Percentiles rank a stretch among this genome's conserved stretches.
phyloP scores from a whole-genome alignment of 164 flowering plant genomes.

The Kingdonia uniflora region DNA sequence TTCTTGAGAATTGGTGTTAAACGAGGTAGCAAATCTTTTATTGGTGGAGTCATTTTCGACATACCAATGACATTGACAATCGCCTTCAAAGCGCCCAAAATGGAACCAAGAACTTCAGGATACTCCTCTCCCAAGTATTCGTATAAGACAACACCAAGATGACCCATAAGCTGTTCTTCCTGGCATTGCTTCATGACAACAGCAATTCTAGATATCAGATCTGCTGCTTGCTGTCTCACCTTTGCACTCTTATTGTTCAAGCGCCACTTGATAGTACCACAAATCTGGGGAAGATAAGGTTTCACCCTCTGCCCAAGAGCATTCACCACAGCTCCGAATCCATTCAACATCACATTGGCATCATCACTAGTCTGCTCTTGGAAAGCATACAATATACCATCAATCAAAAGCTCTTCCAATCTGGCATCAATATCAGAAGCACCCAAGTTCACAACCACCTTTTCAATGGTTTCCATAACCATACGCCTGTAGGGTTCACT shows the following conservation, averaged over 20 bases:
- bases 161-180: constrained; percentile 99
- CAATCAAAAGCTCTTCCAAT: constrained; percentile 89
- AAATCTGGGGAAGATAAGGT: constrained; percentile 96
- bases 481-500: constrained; percentile 96
- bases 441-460: constrained; percentile 89
- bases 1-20: constrained; percentile 94
- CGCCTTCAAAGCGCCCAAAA: constrained; percentile 88
- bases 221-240: constrained; percentile 98
- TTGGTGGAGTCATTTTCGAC: constrained; percentile 99
- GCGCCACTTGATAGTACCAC: constrained; percentile 99
- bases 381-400: constrained; percentile 95
- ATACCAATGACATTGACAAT: constrained; percentile 98
- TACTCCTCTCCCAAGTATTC: constrained; percentile 97
- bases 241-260: constrained; percentile 97
- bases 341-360: constrained; percentile 98
- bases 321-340: constrained; percentile 98
- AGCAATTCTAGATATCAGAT: constrained; percentile 95
- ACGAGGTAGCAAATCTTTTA: constrained; percentile 91
- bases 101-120: constrained; percentile 94
- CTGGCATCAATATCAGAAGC: constrained; percentile 94
- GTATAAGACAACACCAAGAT: constrained; percentile 91
- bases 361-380: constrained; percentile 99
- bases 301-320: constrained; percentile 93
- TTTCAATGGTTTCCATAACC: constrained; percentile 99
- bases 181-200: constrained; percentile 99